Percentiles rank a stretch among this genome's conserved stretches.
These are phyloP conservation scores for Aureobasidium sp. DNA, from an alignment of 2,329 filamentous ascomycete genomes.

Conservation along the genomic window DNA sequence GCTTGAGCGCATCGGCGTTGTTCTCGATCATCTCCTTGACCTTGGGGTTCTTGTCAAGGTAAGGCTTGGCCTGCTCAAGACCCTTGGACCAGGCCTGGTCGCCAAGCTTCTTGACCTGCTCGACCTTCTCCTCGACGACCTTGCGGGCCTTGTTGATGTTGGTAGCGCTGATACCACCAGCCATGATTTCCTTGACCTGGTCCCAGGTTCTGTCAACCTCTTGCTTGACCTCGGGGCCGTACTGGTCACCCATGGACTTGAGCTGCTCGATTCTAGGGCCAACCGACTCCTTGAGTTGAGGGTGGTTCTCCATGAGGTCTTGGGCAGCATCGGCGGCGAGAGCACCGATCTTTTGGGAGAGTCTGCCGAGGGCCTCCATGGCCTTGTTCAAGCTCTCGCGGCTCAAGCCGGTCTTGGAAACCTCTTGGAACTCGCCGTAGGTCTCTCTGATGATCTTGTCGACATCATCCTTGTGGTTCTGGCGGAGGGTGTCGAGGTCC, in stretches of 20 bases:
- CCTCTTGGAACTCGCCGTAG: conserved; percentile 56
- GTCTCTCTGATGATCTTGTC: conserved; percentile 58
- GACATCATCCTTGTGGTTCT: conserved; percentile 61
- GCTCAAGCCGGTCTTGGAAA: conserved; percentile 53
- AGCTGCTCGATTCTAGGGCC: conserved; percentile 60
- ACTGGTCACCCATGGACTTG: conserved; percentile 58
- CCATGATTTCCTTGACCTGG: conserved; percentile 55
- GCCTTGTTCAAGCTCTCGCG: conserved; percentile 53
- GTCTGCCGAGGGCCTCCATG: conserved; percentile 41
- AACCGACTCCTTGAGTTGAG: conserved; percentile 61
- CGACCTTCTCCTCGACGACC: conserved; percentile 59
- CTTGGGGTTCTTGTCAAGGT: conserved; percentile 67
- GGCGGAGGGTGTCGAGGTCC: conserved; percentile 58
- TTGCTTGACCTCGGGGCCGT: conserved; percentile 69
- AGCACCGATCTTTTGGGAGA: conserved; percentile 53
- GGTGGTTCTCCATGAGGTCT: conserved; percentile 65
- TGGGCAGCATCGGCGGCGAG: conserved; percentile 54
- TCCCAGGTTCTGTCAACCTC: conserved; percentile 63
- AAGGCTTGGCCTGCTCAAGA: conserved; percentile 60
- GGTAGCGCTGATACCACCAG: conserved; percentile 50
- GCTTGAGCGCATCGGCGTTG: conserved; percentile 59
- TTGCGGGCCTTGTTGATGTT: conserved; percentile 48
- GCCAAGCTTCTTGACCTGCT: conserved; percentile 57
- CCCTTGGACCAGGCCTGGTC: conserved; percentile 66
- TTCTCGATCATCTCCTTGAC: conserved; percentile 63